Percentiles rank a stretch among this genome's conserved stretches.
Conservation (phyloP, 352 stramenopile species). For the Ophiocytium majus region DNA sequence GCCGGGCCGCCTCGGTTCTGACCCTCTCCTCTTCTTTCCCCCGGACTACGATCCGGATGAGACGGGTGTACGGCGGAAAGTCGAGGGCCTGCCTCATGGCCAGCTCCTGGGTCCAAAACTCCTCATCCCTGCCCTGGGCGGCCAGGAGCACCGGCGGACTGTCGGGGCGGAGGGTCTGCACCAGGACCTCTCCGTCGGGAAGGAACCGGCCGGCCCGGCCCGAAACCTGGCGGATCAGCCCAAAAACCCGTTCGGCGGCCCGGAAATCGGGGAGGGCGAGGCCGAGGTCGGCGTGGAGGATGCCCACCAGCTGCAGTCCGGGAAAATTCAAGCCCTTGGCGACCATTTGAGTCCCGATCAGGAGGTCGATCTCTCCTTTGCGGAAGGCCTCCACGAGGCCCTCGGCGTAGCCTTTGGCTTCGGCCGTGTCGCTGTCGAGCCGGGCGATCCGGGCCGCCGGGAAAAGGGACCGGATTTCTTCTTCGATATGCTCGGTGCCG, state of each 20-base stretch:
- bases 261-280: neutral
- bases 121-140: neutral
- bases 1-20: too few relatives aligned
- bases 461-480: neutral
- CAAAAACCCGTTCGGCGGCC: neutral
- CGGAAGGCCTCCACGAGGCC: neutral
- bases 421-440: neutral
- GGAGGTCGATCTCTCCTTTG: neutral
- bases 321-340: constrained; percentile 3
- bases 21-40: too few relatives aligned
- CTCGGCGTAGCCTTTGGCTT: neutral
- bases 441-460: neutral
- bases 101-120: neutral
- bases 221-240: neutral
- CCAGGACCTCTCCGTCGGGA: neutral
- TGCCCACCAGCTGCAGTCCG: neutral
- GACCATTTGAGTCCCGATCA: constrained; percentile 5
- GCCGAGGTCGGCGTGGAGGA: neutral
- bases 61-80: neutral
- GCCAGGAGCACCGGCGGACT: neutral
- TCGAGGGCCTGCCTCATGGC: neutral
- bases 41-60: too few relatives aligned
- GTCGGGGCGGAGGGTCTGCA: neutral
- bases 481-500: neutral
- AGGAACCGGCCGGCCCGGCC: neutral